Evolutionary conservation across 306 rosid genomes (phyloP).

Genomic region (Citrullus amarus): DNA sequence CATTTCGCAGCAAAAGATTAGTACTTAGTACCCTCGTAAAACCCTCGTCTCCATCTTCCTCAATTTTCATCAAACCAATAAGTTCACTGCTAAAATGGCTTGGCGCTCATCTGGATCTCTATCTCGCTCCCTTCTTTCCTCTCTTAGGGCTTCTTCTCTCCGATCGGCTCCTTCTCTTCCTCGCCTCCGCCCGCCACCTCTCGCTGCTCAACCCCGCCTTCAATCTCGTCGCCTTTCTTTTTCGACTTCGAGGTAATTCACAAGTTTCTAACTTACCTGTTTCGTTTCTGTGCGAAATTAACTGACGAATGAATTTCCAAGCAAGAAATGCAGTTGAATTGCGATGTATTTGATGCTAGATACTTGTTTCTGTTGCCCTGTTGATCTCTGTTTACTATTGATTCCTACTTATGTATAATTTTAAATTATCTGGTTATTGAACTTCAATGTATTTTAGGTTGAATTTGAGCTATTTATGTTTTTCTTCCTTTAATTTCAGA

Average conservation of each 20-base stretch:
- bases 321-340: background rate
- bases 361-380: background rate
- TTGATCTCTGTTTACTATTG: background rate
- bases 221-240: conserved; percentile 59
- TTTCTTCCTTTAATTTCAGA: background rate
- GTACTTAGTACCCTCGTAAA: background rate
- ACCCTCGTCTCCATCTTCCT: conserved; percentile 17
- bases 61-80: background rate
- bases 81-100: conserved; percentile 24
- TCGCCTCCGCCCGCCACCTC: conserved; percentile 47
- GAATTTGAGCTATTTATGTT: background rate
- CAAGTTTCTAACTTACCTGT: background rate
- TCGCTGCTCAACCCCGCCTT: conserved; percentile 57
- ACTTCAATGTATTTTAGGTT: background rate
- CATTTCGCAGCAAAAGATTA: background rate
- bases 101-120: conserved; percentile 72
- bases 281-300: background rate
- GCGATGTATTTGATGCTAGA: background rate
- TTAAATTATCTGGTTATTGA: too few relatives aligned
- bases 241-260: conserved; percentile 45
- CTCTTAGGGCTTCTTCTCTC: conserved; percentile 48
- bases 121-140: conserved; percentile 54
- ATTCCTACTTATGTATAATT: background rate
- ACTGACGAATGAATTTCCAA: background rate
- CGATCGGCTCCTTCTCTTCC: conserved; percentile 55